A percentile compares a stretch with the other conserved stretches of the same genome.
phyloP scores from a whole-genome alignment of 306 rosid genomes.

The Cucurbita maxima region DNA sequence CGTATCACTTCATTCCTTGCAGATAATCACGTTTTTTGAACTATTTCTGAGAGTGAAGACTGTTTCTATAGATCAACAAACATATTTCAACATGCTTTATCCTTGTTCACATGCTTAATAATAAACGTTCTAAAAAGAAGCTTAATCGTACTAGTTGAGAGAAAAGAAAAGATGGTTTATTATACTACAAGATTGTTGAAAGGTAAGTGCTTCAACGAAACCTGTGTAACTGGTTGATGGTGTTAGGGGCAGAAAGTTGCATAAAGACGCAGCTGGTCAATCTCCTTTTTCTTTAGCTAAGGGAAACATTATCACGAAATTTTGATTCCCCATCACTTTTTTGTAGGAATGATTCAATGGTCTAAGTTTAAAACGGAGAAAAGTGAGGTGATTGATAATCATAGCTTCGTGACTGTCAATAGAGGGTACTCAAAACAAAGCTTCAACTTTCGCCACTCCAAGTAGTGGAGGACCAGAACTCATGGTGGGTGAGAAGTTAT shows the following conservation, averaged over 20 bases:
- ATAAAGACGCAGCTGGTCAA: not conserved
- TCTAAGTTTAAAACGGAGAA: not conserved
- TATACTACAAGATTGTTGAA: not conserved
- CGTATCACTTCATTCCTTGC: not conserved
- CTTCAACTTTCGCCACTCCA: not conserved
- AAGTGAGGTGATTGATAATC: not conserved
- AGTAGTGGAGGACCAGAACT: not conserved
- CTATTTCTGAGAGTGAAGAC: not conserved
- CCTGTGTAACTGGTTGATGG: not conserved
- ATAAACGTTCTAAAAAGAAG: not conserved
- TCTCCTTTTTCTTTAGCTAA: not conserved
- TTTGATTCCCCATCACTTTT: not conserved
- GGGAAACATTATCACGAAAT: not conserved
- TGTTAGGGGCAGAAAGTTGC: not conserved
- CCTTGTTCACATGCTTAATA: not conserved
- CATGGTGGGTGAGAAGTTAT: not conserved
- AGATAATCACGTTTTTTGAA: not conserved
- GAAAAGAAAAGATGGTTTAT: not conserved
- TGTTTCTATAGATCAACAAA: too few species aligned
- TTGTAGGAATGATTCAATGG: not conserved
- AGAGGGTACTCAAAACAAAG: not conserved
- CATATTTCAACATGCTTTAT: not conserved
- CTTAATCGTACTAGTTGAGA: not conserved
- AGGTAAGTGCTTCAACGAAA: not conserved
- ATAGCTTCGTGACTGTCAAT: not conserved